Base-by-base conservation (phyloP, 306 rosid genomes). In the Citrullus colocynthis region DNA sequence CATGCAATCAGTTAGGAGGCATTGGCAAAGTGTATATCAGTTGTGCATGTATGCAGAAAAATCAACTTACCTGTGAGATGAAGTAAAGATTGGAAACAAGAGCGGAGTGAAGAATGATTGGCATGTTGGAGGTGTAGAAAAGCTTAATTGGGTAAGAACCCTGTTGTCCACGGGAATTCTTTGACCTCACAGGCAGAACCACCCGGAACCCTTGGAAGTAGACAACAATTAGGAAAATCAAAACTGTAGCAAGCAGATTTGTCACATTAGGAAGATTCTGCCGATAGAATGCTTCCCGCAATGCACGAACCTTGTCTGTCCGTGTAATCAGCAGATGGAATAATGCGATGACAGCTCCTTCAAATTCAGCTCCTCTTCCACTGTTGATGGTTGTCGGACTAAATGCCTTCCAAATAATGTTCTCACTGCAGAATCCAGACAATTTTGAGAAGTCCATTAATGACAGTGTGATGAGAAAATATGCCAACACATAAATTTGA, bases 111-210 rank as follows among this genome's bases (percentile, higher is more conserved):
- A 88, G 91, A 74, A 88, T 88, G 10, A 88, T 86, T 41, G 89
- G 91, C 91, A 88, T 88, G 79, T 86, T 84, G 81, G 91, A 86
- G 66, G 91, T 88, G 78, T 88, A 88, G 70, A 88, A 88, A 48
- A 88, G 78, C 70, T 88, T 88, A 61, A 88, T 88, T 42, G 91
- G 91, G 61, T 84, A 85, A 34, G 91, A 85, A 64, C 89, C 88
- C 81, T 82, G 86, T 76, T 82, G 84, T 44, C 89, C 91, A 52
- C 89, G 85, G 24, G 89, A 83, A 59, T 86, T 86, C 87, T 86
- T 88, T 28, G 91, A 88, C 67, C 89, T 84, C 17, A 88, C 88
- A 7, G 89, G 91, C 81, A 88, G 63, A 66, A 84, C 85, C 79
- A 88, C 89, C 32, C 87, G 86, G 51, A 88, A 86, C 37, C 91